Evolutionary conservation across 1,284 basidiomycete genomes (phyloP).

Genomic region (Coniferiporia sulphurascens): DNA sequence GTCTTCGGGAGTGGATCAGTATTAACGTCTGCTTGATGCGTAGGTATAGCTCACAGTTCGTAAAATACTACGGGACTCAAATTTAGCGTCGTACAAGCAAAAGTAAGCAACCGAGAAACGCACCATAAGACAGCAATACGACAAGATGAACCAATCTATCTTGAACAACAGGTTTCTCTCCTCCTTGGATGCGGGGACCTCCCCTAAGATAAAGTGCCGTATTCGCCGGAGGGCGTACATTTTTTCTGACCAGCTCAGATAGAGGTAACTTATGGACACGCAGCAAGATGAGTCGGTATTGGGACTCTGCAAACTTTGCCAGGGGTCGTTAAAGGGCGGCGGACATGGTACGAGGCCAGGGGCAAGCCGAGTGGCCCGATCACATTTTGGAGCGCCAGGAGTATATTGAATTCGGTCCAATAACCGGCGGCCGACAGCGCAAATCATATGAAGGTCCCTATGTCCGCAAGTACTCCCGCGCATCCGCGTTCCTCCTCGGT

Average conservation of each 20-base stretch:
- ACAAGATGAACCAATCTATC: slow-evolving; percentile 62
- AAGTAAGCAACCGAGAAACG: slow-evolving; percentile 20
- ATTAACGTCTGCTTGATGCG: neutral
- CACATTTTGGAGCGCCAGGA: neutral
- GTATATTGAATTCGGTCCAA: neutral
- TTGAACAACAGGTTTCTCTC: slow-evolving; percentile 50
- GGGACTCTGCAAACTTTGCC: neutral
- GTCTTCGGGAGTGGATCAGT: slow-evolving; percentile 34
- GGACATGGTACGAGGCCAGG: slow-evolving; percentile 1
- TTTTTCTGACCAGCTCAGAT: neutral
- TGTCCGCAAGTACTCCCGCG: no score
- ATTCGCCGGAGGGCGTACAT: slow-evolving; percentile 9
- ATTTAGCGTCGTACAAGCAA: neutral
- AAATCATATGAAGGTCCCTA: neutral
- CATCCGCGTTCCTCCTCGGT: neutral
- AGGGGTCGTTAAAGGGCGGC: neutral
- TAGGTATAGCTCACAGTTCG: slow-evolving; percentile 45
- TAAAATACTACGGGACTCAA: slow-evolving; percentile 47
- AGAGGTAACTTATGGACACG: neutral
- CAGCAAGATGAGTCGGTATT: neutral
- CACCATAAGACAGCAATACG: slow-evolving; percentile 68
- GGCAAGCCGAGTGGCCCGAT: neutral
- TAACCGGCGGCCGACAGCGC: neutral
- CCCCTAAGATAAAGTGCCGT: slow-evolving; percentile 30
- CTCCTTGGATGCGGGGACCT: slow-evolving; percentile 32